Evolutionary conservation across 768 basidiomycete species (phyloP).

Genomic region (Mycena haematopus): DNA sequence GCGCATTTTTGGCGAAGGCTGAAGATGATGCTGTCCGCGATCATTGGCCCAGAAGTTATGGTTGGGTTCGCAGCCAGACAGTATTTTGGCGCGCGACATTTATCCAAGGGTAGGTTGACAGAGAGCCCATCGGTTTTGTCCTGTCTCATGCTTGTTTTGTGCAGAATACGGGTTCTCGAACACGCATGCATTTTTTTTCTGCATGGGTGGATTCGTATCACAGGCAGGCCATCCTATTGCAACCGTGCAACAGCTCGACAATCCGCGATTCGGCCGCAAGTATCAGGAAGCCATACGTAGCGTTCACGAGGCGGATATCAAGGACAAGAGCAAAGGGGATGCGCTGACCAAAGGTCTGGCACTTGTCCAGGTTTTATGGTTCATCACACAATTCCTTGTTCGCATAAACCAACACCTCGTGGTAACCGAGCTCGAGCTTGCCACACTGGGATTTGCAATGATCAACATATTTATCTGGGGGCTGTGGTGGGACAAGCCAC

Average conservation of each 20-base stretch:
- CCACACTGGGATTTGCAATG: slow-evolving; percentile 41
- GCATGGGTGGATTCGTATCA: slow-evolving; percentile 39
- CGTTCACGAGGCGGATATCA: slow-evolving; percentile 27
- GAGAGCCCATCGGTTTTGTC: background rate
- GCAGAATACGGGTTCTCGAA: slow-evolving; percentile 9
- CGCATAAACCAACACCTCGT: slow-evolving; percentile 35
- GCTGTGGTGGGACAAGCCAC: slow-evolving; percentile 49
- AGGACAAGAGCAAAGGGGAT: slow-evolving; percentile 40
- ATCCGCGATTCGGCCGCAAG: background rate
- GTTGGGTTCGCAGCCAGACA: slow-evolving; percentile 35
- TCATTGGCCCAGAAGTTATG: slow-evolving; percentile 37
- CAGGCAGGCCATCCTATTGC: slow-evolving; percentile 12
- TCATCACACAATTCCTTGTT: slow-evolving; percentile 39
- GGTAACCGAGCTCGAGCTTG: slow-evolving; percentile 43
- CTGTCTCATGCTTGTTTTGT: background rate
- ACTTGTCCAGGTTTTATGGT: slow-evolving; percentile 44
- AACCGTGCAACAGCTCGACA: slow-evolving; percentile 24
- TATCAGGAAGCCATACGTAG: background rate
- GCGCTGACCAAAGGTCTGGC: slow-evolving; percentile 41
- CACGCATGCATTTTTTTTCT: slow-evolving; percentile 35
- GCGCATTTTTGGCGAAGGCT: slow-evolving; percentile 20
- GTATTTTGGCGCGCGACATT: slow-evolving; percentile 13
- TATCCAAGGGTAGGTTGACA: slow-evolving; percentile 1
- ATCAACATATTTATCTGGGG: slow-evolving; percentile 31
- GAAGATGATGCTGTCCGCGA: slow-evolving; percentile 28